These are phyloP conservation scores for Eremothecium cymbalariae DNA, from an alignment of 1,139 yeast species.

Conservation along the genomic window DNA sequence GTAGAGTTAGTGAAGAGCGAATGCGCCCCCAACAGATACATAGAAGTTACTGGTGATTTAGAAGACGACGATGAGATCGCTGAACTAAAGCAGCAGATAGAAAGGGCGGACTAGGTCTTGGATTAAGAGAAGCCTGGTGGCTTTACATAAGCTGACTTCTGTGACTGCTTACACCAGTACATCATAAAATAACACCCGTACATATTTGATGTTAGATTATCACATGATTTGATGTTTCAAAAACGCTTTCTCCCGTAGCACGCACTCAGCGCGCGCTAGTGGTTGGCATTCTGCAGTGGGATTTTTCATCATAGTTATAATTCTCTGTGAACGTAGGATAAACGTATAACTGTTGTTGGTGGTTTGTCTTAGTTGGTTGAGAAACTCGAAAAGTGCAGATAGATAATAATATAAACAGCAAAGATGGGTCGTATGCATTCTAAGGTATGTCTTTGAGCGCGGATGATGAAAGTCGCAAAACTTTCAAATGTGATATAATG, in stretches of 20 bases:
- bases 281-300: too few species aligned
- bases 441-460: constrained; percentile 45
- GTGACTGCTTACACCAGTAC: constrained; percentile 11
- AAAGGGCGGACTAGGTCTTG: constrained; percentile 1
- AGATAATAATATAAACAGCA: too few species aligned
- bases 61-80: constrained; percentile 31
- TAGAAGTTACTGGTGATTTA: constrained; percentile 29
- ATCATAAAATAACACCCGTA: constrained; percentile 4
- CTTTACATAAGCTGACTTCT: too few species aligned
- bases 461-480: not conserved
- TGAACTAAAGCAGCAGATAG: constrained; percentile 24
- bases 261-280: too few species aligned
- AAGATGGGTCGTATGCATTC: constrained; percentile 80
- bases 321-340: too few species aligned
- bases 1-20: constrained; percentile 68
- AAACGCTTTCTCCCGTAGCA: too few species aligned
- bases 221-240: too few species aligned
- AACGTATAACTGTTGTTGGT: too few species aligned
- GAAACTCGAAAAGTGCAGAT: too few species aligned
- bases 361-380: too few species aligned
- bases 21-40: constrained; percentile 44
- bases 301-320: too few species aligned
- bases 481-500: constrained; percentile 1
- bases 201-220: constrained; percentile 1
- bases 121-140: too few species aligned